Evolutionary conservation across 176 grass and related monocot genomes (phyloP).

Genomic region (Coix lacrymajobi): DNA sequence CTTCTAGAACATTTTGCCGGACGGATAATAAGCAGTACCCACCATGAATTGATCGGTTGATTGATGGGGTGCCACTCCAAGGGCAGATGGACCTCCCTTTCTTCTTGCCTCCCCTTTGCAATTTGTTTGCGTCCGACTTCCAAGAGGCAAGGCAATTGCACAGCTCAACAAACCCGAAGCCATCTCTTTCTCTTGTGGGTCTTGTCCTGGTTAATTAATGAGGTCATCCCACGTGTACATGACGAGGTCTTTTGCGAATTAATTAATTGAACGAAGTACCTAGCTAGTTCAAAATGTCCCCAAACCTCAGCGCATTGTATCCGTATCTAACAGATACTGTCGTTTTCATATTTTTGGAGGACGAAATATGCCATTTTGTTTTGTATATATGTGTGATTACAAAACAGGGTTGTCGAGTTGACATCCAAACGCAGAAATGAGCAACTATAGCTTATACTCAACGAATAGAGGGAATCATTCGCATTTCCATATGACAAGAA

Average conservation of each 20-base stretch:
- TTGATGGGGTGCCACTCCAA: neutral
- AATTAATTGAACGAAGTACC: no score
- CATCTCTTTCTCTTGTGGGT: neutral
- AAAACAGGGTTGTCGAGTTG: no score
- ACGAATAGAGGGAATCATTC: no score
- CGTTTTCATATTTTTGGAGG: neutral
- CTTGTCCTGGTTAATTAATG: neutral
- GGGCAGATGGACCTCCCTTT: neutral
- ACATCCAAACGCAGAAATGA: no score
- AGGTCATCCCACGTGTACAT: conserved; percentile 4
- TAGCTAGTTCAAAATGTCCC: no score
- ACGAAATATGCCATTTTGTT: neutral
- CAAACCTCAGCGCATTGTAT: no score
- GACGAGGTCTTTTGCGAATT: neutral
- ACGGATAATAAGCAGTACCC: neutral
- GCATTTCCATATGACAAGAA: no score
- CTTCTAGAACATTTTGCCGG: neutral
- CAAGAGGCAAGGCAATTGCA: no score
- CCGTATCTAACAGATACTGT: no score
- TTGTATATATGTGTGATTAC: no score
- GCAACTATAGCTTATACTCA: no score
- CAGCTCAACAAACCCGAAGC: neutral
- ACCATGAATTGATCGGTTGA: neutral
- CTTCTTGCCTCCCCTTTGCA: neutral
- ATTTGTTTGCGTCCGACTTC: neutral